Conservation (phyloP, 352 stramenopile species). For the Pythium rishiriense region DNA sequence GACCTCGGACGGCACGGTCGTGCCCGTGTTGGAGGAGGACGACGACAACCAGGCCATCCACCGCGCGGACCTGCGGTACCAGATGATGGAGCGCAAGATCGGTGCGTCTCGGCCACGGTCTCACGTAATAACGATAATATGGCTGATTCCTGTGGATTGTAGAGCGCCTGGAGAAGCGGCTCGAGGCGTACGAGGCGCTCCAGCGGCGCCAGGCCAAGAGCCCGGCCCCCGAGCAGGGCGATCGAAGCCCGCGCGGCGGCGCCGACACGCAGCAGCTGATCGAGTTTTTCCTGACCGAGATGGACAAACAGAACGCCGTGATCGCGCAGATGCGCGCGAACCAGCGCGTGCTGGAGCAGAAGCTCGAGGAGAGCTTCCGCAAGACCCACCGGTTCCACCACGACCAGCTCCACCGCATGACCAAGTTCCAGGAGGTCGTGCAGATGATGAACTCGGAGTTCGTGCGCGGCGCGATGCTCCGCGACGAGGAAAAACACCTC, state of each 20-base stretch:
- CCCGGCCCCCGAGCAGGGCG: conserved; percentile 5
- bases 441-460: conserved; percentile 43
- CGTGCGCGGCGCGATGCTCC: conserved; percentile 32
- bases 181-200: conserved; percentile 35
- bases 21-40: conserved; percentile 21
- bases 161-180: conserved; percentile 36
- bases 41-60: conserved; percentile 26
- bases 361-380: conserved; percentile 30
- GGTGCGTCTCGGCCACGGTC: conserved; percentile 25
- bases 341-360: conserved; percentile 32
- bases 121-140: conserved; percentile 3
- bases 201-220: conserved; percentile 24
- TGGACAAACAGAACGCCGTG: conserved; percentile 46
- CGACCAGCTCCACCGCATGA: conserved; percentile 35
- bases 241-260: neutral
- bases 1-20: conserved; percentile 24
- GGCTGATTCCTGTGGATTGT: neutral
- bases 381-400: conserved; percentile 31
- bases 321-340: conserved; percentile 30
- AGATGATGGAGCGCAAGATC: conserved; percentile 33
- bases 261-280: conserved; percentile 36
- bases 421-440: conserved; percentile 41
- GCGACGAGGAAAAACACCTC: conserved; percentile 38
- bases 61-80: conserved; percentile 23
- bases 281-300: conserved; percentile 48